Evolutionary conservation across 352 stramenopile genomes (phyloP).

Genomic region (Pythium phragmitis): DNA sequence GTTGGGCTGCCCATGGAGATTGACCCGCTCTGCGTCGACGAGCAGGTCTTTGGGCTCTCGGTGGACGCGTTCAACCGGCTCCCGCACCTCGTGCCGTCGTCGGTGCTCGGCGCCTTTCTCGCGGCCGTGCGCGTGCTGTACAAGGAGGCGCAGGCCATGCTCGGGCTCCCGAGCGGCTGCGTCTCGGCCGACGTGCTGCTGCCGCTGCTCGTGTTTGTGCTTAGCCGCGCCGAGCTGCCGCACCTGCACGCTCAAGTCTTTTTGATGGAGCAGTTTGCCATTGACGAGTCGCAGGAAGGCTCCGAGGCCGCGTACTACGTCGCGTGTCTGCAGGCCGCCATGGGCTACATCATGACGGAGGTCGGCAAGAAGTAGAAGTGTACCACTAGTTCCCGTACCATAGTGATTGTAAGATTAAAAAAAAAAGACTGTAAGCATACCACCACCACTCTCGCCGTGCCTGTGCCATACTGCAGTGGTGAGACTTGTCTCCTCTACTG

Average conservation of each 20-base stretch:
- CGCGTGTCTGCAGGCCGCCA: conserved; percentile 71
- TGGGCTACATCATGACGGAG: conserved; percentile 73
- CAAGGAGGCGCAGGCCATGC: conserved; percentile 44
- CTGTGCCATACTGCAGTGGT: no score
- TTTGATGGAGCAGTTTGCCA: conserved; percentile 75
- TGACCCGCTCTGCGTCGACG: conserved; percentile 2
- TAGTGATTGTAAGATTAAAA: not conserved
- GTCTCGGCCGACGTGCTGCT: conserved; percentile 81
- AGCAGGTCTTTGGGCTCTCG: conserved; percentile 39
- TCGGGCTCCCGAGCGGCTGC: conserved; percentile 45
- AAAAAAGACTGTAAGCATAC: not conserved
- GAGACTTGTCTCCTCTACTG: no score
- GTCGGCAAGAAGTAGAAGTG: conserved; percentile 14
- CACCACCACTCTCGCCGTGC: no score
- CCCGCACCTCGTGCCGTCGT: conserved; percentile 69
- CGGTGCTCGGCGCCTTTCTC: conserved; percentile 61
- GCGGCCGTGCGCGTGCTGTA: conserved; percentile 68
- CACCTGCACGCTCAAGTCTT: conserved; percentile 79
- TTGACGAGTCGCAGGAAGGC: conserved; percentile 64
- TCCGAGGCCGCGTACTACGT: conserved; percentile 84
- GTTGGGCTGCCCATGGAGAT: conserved; percentile 49
- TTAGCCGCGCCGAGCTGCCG: conserved; percentile 64
- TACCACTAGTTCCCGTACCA: not conserved
- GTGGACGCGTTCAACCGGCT: conserved; percentile 72
- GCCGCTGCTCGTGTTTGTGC: conserved; percentile 70